Base-by-base conservation (phyloP, 2,329 filamentous ascomycete species). In the Dothidotthia symphoricarpi region DNA sequence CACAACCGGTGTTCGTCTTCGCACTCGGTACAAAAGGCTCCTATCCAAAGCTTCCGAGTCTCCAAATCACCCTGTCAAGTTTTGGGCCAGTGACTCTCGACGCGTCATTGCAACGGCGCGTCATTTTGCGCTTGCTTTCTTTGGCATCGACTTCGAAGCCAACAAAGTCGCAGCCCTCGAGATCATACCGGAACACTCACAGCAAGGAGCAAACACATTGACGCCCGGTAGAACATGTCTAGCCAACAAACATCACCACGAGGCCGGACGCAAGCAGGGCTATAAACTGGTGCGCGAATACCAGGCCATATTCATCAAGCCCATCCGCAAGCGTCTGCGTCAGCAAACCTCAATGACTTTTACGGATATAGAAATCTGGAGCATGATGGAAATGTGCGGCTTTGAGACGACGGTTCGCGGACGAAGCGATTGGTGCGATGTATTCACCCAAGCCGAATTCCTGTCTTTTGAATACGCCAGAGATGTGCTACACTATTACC, bases 331-430 rank as follows among this genome's bases (percentile, higher is more conserved):
- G 11, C 67, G 76, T 14, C 58, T 81, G 4, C 49, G 53, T 1
- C 45, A 67, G 5, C 62, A 72, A n/a, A 71, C 71, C 3, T 64
- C 59, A 2, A 61, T 77, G 26, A 34, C 53, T 11, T 69, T 78
- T 39, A 66, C 60, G 0, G 64, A 71, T 30, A 51, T 64, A 3
- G 76, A 81, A 36, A 58, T 81, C 25, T 81, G 74, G 50, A 69
- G 72, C 41, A 81, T 81, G 78, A 78, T 81, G 55, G 76, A 81
- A 48, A 73, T 80, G 66, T 81, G 78, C 53, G 78, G 75, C 1
- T 82, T 81, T 46, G 78, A 81, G 57, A 76, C 68, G 0, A 70
- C 75, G 2, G 72, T 73, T 0, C 69, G 73, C 39, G 78, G 77
- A 6, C 64, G 59, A 15, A 79, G 75, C 54, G 68, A 69, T 5